Base-by-base conservation (phyloP, 208 protist genomes). In the Borovskyia barvae region DNA sequence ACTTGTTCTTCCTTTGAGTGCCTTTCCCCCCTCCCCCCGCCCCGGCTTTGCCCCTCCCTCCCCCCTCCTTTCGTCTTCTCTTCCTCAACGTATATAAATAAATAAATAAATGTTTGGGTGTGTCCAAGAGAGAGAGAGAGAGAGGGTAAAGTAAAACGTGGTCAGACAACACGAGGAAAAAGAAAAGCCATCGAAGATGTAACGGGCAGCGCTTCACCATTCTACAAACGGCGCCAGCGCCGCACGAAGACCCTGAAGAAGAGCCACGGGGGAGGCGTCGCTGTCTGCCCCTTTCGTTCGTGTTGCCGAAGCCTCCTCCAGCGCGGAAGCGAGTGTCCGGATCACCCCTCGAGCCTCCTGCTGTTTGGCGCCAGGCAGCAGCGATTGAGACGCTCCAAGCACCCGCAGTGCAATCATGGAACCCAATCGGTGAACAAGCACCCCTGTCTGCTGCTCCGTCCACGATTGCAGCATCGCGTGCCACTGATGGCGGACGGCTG, bases 381-480 rank as follows among this genome's bases (percentile, higher is more conserved):
- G 36, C 12, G 41, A 36, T 33, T 74, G 58, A 20, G 51, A 36
- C 11, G 64, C 71, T 1, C 47, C 53, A 1, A 77, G 54, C 28
- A 66, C 15, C 22, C 83, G 79, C 40, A 83, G 28, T n/a, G 56
- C 41, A 0, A 90, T 72, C 62, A 80, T 74, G 32, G 60, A 70
- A 24, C 61, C 25, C 46, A 81, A 51, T 22, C 51, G 70, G 30
- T 73, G 75, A 6, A 73, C 39, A 52, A 78, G 80, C 42, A 61
- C 57, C 45, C 61, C 51, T 26, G 62, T 11, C n/a, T 47, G 54
- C 14, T 52, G 52, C 45, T 62, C 51, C 0, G 55, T 32, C 70
- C 63, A 76, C 20, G 70, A 56, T 12, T 26, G 63, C 35, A 61
- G 36, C 15, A 49, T 65, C 20, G 54, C 29, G 43, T 46, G 11